Base-by-base conservation (phyloP, 1,284 basidiomycete species). In the Cystobasidium slooffiae region DNA sequence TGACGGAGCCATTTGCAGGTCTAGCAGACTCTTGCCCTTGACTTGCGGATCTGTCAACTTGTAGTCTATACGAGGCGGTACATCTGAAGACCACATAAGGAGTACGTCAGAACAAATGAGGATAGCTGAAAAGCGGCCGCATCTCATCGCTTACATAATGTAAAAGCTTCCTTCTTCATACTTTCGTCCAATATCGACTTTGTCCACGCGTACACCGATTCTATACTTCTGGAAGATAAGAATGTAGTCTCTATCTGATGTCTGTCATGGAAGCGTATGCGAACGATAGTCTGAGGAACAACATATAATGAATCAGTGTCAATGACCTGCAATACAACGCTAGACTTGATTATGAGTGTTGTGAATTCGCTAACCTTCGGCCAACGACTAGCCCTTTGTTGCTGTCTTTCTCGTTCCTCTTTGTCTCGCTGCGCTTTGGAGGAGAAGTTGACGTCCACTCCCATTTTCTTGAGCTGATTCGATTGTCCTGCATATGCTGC, bases 171-270 rank as follows among this genome's bases (percentile, higher is more conserved):
- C 2, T 87, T 85, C 80, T 89, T 88, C 46, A 88, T 87, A 76
- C 90, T 89, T 64, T 92, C 90, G 55, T 87, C 84, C 58, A 95
- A 83, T 41, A 86, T 86, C n/a, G 84, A 83, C 31, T 91, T 87
- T 46, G 94, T 90, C 78, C 94, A 93, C 1, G 88, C 88, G 80
- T 95, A 95, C 1, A 95, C 87, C 1, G 88, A 85, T 65, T 87
- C 86, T 70, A 95, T 93, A 79, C 90, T 92, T 79, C 88, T 87
- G 0, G 86, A 86, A 5, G 91, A 92, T 0, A 87, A 85, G 79
- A 94, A 94, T 0, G 83, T 82, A 77, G 87, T 88, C 83, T 95
- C 92, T 18, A 95, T 85, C 80, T 91, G 88, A 6, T 89, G 92
- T 65, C 90, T 87, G 81, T 94, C 91, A 43, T 88, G 84, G 81